Percentiles rank a stretch among this genome's conserved stretches.
Evolutionary conservation across 352 stramenopile genomes (phyloP).

Genomic region (Phytophthora tentaculata): DNA sequence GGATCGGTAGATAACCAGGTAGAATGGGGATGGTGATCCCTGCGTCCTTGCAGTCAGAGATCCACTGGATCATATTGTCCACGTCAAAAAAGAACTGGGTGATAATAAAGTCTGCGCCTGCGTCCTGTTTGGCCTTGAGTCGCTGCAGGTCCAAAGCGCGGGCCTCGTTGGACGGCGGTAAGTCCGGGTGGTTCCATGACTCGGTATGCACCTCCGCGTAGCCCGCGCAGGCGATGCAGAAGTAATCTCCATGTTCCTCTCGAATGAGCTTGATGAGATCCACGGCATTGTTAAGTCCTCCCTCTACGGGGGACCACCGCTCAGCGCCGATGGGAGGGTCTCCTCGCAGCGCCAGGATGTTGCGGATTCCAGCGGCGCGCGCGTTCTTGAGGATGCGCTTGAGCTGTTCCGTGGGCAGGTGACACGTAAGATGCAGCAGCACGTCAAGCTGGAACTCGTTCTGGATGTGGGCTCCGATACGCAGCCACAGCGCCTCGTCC

Average conservation of each 20-base stretch:
- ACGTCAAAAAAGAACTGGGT: slow-evolving; percentile 99
- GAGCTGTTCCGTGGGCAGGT: slow-evolving; percentile 71
- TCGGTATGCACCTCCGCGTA: slow-evolving; percentile 96
- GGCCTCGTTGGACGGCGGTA: slow-evolving; percentile 81
- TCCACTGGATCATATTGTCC: slow-evolving; percentile 96
- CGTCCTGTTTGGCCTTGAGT: slow-evolving; percentile 97
- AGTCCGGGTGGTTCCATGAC: slow-evolving; percentile 84
- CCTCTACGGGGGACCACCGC: slow-evolving; percentile 82
- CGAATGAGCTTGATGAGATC: slow-evolving; percentile 98
- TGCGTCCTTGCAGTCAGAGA: slow-evolving; percentile 90
- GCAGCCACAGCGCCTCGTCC: slow-evolving; percentile 90
- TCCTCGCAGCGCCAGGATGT: slow-evolving; percentile 98
- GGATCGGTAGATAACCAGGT: slow-evolving; percentile 90
- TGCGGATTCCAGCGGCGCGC: slow-evolving; percentile 92
- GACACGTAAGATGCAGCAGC: slow-evolving; percentile 82
- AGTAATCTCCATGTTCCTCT: slow-evolving; percentile 95
- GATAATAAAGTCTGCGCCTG: slow-evolving; percentile 98
- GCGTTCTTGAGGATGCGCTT: slow-evolving; percentile 72
- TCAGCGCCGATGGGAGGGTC: slow-evolving; percentile 95
- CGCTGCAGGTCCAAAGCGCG: slow-evolving; percentile 93
- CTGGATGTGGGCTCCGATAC: slow-evolving; percentile 89
- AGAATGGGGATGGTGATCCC: slow-evolving; percentile 97
- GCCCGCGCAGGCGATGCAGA: slow-evolving; percentile 96
- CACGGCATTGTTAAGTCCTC: slow-evolving; percentile 93
- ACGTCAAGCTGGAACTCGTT: slow-evolving; percentile 88